Percentiles rank a stretch among this genome's conserved stretches.
Conservation (phyloP, 352 stramenopile genomes). For the Pythium chondricola region DNA sequence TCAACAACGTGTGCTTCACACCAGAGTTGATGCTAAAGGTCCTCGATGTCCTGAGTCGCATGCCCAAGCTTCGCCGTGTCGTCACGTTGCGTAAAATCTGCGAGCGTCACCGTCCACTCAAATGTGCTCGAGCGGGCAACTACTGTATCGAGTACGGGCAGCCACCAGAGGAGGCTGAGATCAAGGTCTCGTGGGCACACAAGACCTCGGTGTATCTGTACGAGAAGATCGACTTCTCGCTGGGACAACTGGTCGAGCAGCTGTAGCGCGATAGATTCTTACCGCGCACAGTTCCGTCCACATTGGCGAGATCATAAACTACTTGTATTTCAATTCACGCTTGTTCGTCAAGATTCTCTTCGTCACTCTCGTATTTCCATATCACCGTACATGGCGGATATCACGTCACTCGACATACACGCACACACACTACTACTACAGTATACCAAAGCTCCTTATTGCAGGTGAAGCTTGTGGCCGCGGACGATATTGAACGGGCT, state of each 20-base stretch:
- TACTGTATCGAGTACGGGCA: constrained; percentile 67
- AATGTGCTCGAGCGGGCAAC: constrained; percentile 48
- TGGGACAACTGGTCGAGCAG: constrained; percentile 31
- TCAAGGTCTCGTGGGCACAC: constrained; percentile 75
- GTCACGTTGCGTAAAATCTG: constrained; percentile 79
- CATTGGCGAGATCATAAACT: no score
- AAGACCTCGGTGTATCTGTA: constrained; percentile 76
- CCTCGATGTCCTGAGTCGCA: constrained; percentile 47
- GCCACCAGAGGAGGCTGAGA: constrained; percentile 55
- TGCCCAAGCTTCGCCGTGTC: constrained; percentile 57
- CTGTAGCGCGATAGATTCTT: no score
- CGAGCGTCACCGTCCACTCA: constrained; percentile 58
- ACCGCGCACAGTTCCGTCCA: no score
- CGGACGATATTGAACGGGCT: constrained; percentile 41
- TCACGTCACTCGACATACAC: not conserved
- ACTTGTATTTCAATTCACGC: no score
- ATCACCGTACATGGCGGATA: no score
- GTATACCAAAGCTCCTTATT: no score
- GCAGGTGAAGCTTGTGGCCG: constrained; percentile 13
- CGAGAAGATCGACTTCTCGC: constrained; percentile 42
- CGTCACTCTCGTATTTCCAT: no score
- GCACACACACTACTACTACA: not conserved
- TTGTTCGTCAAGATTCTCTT: no score
- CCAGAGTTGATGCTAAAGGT: constrained; percentile 72
- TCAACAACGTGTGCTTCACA: constrained; percentile 84